A percentile compares a stretch with the other conserved stretches of the same genome.
Conservation (phyloP, 148 eudicot genomes). For the Chenopodium suecicum region DNA sequence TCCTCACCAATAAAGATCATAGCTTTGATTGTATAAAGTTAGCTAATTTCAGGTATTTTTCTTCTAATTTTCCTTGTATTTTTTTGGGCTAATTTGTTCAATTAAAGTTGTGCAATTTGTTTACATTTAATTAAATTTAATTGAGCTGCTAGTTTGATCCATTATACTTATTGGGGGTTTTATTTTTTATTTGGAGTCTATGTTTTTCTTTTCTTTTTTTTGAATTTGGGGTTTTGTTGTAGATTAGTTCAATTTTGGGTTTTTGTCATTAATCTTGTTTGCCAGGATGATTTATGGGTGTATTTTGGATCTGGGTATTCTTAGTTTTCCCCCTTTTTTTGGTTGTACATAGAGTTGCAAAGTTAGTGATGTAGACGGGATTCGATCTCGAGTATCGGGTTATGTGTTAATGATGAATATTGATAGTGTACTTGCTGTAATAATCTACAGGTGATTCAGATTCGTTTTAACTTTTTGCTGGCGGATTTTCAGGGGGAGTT, state of each 20-base stretch:
- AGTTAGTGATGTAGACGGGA: no score
- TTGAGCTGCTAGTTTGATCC: slow-evolving; percentile 18
- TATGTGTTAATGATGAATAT: neutral
- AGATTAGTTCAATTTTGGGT: slow-evolving; percentile 2
- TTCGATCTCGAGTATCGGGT: neutral
- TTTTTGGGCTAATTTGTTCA: neutral
- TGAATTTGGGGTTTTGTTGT: neutral
- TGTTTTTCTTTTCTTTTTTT: neutral
- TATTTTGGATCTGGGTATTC: slow-evolving; percentile 25
- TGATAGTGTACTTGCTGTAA: slow-evolving; percentile 8
- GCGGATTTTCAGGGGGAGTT: slow-evolving; percentile 23
- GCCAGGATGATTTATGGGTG: neutral
- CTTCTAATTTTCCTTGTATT: neutral
- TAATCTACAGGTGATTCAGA: neutral
- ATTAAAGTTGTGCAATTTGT: neutral
- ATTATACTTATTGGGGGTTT: neutral
- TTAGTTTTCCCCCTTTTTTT: neutral
- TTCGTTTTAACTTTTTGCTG: slow-evolving; percentile 5
- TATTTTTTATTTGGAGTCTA: neutral
- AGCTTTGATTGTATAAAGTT: slow-evolving; percentile 21
- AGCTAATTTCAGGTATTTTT: slow-evolving; percentile 30
- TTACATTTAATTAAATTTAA: neutral
- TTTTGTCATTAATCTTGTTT: neutral
- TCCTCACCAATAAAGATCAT: slow-evolving; percentile 24
- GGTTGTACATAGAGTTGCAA: no score